Evolutionary conservation across 805 yeast species (phyloP), one percentile per base, ranked within the genome.

Genomic region (Pichia paraexigua): DNA sequence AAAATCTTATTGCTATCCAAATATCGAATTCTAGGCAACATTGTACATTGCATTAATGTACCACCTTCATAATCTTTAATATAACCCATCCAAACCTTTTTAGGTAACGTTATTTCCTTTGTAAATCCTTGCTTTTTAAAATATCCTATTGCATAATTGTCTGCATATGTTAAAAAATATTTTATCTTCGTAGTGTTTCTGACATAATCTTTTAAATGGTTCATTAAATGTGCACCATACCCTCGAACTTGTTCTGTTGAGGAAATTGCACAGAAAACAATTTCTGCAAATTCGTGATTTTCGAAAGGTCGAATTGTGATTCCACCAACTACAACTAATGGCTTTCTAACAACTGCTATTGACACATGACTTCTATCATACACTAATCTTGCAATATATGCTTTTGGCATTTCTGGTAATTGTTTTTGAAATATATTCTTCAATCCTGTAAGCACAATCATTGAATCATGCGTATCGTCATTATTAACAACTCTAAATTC

Each of bases 1-100:
- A 94, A 68, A 42, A 94, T 88, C 66, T 90, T 92, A 1, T 85
- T 85, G 57, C 88, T 84, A 65, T 94, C 99, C 48, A 94, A 72
- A 67, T 94, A 94, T 58, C 98, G 78, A 52, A 89, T 82, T 47
- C 80, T 74, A 1, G 97, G 97, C 48, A 94, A 72, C 95, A 92
- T 91, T 0, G 92, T 71, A 65, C 99, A 94, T 71, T 94, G 98
- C 97, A 94, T 92, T 54, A 94, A 72, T 0, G 99, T 94, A 60
- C 98, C 99, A 25, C 99, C 99, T 70, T 94, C 99, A 69, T 94
- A 94, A 72, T 94, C 99, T 68, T 94, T 94, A 63, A 94, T 94
- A 68, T 94, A 94, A 3, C 99, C 99, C 94, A 89, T 88, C 99
- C 99, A 94, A 35, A 83, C 76, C 47, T 80, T 79, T 57, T 83